These are phyloP conservation scores for Fusarium pseudoanthophilum DNA, from an alignment of 2,329 filamentous ascomycete species.

Conservation along the genomic window DNA sequence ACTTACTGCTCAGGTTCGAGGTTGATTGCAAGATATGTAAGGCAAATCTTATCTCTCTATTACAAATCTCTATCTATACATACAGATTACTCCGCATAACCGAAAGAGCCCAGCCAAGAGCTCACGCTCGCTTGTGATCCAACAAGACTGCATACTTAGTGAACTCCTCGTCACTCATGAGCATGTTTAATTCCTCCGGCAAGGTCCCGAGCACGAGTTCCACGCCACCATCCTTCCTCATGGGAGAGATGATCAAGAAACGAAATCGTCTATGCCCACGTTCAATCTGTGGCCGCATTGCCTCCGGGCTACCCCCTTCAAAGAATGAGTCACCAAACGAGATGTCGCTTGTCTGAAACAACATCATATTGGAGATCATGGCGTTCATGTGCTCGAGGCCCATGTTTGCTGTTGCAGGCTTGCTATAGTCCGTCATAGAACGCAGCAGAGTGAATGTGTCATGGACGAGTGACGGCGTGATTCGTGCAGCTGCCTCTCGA, in stretches of 20 bases:
- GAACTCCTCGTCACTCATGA: constrained; percentile 7
- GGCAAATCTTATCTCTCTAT: background rate
- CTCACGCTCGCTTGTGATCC: background rate
- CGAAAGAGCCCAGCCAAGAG: no score
- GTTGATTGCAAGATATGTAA: rapidly evolving
- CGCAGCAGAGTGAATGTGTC: background rate
- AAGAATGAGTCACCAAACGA: constrained; percentile 10
- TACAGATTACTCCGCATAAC: rapidly evolving
- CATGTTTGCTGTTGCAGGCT: constrained; percentile 17
- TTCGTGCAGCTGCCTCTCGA: constrained; percentile 1
- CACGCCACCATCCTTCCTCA: constrained; percentile 1
- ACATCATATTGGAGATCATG: constrained; percentile 15
- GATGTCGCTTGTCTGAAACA: constrained; percentile 4
- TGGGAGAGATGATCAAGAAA: constrained; percentile 7
- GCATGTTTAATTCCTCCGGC: constrained; percentile 12
- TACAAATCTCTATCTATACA: no score
- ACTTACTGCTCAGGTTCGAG: background rate
- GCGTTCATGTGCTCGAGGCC: constrained; percentile 10
- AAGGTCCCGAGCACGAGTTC: background rate
- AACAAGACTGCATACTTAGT: constrained; percentile 1
- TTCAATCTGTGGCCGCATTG: constrained; percentile 12
- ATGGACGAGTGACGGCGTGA: constrained; percentile 1
- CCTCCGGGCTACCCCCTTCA: constrained; percentile 1
- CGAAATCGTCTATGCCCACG: background rate
- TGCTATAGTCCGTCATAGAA: constrained; percentile 10